Base-by-base conservation (phyloP, 345 rosid genomes). In the Populus ilicifolia region DNA sequence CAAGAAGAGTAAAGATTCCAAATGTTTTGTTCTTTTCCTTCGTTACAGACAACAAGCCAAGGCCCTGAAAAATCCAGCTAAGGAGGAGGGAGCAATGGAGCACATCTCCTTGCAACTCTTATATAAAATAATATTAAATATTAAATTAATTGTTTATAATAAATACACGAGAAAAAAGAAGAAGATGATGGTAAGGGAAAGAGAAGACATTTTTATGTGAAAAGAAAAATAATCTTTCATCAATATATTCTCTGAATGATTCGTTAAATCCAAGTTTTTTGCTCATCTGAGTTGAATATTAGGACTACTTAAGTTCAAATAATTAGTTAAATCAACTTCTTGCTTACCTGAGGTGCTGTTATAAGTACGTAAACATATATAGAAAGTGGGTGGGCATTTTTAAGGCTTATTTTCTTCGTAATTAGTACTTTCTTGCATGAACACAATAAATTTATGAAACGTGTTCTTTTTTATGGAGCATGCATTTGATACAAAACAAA, bases 11-110 rank as follows among this genome's bases (percentile, higher is more conserved):
- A 73, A 79, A 90, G 94, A 90, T 92, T 91, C 95, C 87, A 46
- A 78, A 82, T 89, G 92, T 89, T 88, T 89, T 92, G 90, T 86
- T 80, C 69, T 88, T 84, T 90, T 86, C 80, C 80, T 75, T n/a
- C 69, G 79, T 73, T 80, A 86, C 91, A 92, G 88, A 89, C 91
- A 85, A 80, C 67, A 67, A 78, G 73, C 82, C 78, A 82, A 76
- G 20, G 70, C 87, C 75, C 74, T 69, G 70, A 79, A 74, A 70
- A 67, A 18, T 59, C n/a, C 46, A 74, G 39, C 20, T 20, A 39
- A 46, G 61, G 48, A 78, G 12, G 17, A 18, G 35, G 18, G 43
- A 30, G 39, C 63, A 54, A 25, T 17, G 29, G 6, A 9, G 52
- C 29, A 5, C n/a, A 25, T 43, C 71, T n/a, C 13, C 36, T 6